phyloP scores from a whole-genome alignment of 495 filamentous ascomycete genomes.

The Physcia stellaris region DNA sequence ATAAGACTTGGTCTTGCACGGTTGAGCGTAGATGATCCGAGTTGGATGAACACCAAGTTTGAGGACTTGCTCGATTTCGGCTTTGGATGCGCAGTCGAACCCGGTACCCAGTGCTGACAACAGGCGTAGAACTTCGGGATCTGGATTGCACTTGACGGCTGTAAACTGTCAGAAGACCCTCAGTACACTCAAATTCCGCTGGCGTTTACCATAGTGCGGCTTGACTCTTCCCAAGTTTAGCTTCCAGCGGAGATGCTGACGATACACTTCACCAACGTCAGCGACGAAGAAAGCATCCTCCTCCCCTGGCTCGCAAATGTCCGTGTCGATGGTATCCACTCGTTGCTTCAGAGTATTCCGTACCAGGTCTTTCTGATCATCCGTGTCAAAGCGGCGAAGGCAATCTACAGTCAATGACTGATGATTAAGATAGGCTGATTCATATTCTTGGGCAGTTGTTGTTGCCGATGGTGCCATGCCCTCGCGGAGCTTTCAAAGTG shows the following conservation, averaged over 20 bases:
- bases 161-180: conserved; percentile 4
- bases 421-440: conserved; percentile 21
- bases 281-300: conserved; percentile 98
- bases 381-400: conserved; percentile 23
- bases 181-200: neutral
- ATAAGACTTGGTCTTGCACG: conserved; percentile 98
- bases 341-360: conserved; percentile 68
- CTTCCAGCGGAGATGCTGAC: conserved; percentile 98
- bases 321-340: conserved; percentile 67
- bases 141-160: conserved; percentile 99
- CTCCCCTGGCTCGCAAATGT: conserved; percentile 73
- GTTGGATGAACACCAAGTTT: conserved; percentile 72
- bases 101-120: conserved; percentile 79
- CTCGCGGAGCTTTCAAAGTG: conserved; percentile 19
- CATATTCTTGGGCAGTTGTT: conserved; percentile 36
- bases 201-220: conserved; percentile 79
- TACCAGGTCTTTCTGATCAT: conserved; percentile 47
- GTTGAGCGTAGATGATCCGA: conserved; percentile 97
- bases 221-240: conserved; percentile 81
- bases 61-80: conserved; percentile 85
- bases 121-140: conserved; percentile 75
- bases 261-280: conserved; percentile 96
- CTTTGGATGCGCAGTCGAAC: conserved; percentile 97
- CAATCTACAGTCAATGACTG: conserved; percentile 21
- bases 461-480: conserved; percentile 66